Evolutionary conservation across 768 basidiomycete species (phyloP).

Genomic region (Agrocybe pediades): DNA sequence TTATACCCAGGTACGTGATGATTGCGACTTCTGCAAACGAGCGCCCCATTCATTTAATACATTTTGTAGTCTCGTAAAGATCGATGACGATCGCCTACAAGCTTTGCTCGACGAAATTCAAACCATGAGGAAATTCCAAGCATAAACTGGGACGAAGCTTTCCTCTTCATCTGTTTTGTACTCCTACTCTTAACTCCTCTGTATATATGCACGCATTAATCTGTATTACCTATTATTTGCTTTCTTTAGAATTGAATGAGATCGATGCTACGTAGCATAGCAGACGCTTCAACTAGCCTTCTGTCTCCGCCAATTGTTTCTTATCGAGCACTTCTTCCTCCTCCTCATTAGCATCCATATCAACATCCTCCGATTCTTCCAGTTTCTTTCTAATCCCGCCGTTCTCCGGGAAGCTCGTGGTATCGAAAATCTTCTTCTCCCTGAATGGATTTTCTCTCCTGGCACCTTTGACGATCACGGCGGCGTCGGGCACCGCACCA

Average conservation of each 20-base stretch:
- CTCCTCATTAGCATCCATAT: constrained; percentile 41
- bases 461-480: constrained; percentile 64
- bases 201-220: constrained; percentile 9
- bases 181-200: not conserved
- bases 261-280: not conserved
- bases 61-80: constrained; percentile 68
- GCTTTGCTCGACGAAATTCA: constrained; percentile 84
- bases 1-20: constrained; percentile 73
- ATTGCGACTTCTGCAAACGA: too few relatives aligned
- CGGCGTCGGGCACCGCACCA: constrained; percentile 73
- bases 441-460: constrained; percentile 62
- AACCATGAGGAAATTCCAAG: constrained; percentile 88
- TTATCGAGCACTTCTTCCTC: constrained; percentile 40
- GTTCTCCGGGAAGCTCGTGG: constrained; percentile 49
- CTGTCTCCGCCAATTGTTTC: constrained; percentile 50
- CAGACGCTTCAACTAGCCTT: constrained; percentile 39
- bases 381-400: constrained; percentile 31
- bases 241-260: not conserved
- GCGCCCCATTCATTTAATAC: too few relatives aligned
- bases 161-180: not conserved
- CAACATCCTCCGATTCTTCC: constrained; percentile 34
- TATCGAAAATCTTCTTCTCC: constrained; percentile 70
- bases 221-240: constrained; percentile 8
- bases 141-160: constrained; percentile 39
- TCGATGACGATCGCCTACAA: constrained; percentile 87